Evolutionary conservation across 1,284 basidiomycete genomes (phyloP), one percentile per base, ranked within the genome.

Genomic region (Cryptococcus deneoformans): DNA sequence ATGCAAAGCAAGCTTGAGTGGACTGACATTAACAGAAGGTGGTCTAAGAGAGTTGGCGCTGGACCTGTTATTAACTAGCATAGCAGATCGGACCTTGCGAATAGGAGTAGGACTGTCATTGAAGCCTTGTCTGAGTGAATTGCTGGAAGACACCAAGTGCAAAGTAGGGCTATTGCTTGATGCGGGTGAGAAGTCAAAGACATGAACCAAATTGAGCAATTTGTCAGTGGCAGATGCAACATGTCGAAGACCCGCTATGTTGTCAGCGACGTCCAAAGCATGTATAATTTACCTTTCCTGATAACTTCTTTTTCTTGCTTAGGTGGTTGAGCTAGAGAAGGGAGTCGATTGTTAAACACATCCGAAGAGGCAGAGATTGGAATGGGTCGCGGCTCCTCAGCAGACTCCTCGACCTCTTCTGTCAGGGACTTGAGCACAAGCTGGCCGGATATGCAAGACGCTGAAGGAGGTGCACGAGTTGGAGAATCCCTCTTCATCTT

Each of bases 161-260:
- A 65, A 46, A 0, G 60, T 54, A 5, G 60, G 52, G 29, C 58
- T 58, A 6, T 50, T 57, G 11, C 47, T 43, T 2, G 62, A 56
- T 20, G 51, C 58, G 5, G 67, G 68, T 5, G 68, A 67, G 38
- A 66, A 63, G 39, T 67, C 61, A n/a, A 68, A 64, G 16, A 50
- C 24, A 6, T 60, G 51, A 38, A 75, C 59, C 14, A 72, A 59
- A 49, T 62, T 58, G 51, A 64, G 59, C 0, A 75, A 64, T 51
- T 67, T 65, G 51, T 67, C 62, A 24, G 68, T 75, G 10, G 71
- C 73, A 7, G 68, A 68, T 0, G 71, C 60, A 14, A 72, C 70
- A 16, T 64, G 57, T 40, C 61, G 45, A 20, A 71, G 59, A 20
- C 57, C 56, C 7, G 55, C 68, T 67, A 53, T 20, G 12, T 50